Conservation (phyloP, 75 land plant species). For the Cunninghamia lanceolata region DNA sequence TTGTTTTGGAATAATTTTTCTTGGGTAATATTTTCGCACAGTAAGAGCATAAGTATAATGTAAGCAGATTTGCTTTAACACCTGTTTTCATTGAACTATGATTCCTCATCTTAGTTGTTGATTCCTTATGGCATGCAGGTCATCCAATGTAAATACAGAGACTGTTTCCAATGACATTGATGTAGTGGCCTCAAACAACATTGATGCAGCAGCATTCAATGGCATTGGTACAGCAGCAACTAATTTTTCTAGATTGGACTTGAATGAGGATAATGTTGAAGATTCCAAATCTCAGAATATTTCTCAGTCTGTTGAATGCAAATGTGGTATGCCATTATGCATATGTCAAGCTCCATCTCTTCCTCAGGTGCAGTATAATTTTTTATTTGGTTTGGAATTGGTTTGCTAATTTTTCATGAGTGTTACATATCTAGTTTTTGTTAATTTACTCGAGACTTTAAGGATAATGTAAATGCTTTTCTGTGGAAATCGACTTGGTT, state of each 20-base stretch:
- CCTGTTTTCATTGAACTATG: background rate
- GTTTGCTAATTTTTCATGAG: background rate
- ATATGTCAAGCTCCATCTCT: conserved; percentile 67
- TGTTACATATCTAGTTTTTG: background rate
- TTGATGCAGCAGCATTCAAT: conserved; percentile 14
- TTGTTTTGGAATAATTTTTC: background rate
- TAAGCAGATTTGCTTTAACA: background rate
- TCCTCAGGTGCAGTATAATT: conserved; percentile 21
- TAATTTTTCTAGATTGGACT: conserved; percentile 35
- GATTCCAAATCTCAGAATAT: conserved; percentile 7
- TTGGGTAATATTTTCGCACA: background rate
- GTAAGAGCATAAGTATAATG: background rate
- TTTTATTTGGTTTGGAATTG: background rate
- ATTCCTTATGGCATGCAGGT: conserved; percentile 9
- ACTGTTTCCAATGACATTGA: background rate
- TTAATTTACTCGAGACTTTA: background rate
- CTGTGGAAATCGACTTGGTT: background rate
- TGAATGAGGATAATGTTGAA: conserved; percentile 18
- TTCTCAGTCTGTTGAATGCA: conserved; percentile 48
- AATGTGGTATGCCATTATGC: conserved; percentile 97
- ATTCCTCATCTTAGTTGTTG: background rate
- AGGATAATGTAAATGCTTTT: background rate
- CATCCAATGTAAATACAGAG: background rate
- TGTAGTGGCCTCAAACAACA: conserved; percentile 9
- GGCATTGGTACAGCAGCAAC: conserved; percentile 21